phyloP scores from a whole-genome alignment of 1,284 basidiomycete genomes.

The Laetiporus sulphureus region DNA sequence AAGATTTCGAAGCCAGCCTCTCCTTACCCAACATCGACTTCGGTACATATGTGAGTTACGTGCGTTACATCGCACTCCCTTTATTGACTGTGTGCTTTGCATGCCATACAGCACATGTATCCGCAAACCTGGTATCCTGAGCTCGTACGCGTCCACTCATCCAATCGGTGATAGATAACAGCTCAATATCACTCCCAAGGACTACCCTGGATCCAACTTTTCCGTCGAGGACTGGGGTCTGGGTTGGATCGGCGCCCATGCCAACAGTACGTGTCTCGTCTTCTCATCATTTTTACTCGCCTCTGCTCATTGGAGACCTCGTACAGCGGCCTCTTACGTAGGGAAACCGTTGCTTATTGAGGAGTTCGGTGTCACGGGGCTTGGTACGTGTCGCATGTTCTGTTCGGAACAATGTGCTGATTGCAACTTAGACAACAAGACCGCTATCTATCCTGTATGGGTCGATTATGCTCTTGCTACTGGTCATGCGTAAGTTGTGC shows the following conservation, averaged over 20 bases:
- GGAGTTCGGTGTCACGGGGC: conserved; percentile 44
- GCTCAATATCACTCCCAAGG: too few species aligned
- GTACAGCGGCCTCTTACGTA: conserved; percentile 40
- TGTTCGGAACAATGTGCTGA: background rate
- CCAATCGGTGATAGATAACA: background rate
- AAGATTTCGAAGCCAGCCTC: conserved; percentile 47
- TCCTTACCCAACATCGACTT: conserved; percentile 49
- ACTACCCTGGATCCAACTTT: conserved; percentile 45
- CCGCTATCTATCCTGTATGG: conserved; percentile 44
- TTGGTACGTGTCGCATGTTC: conserved; percentile 24
- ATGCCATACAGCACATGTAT: conserved; percentile 39
- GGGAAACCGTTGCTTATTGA: conserved; percentile 49
- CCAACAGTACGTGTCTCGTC: conserved; percentile 27
- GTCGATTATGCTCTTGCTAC: conserved; percentile 41
- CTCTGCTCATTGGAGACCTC: background rate
- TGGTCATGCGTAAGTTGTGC: conserved; percentile 39
- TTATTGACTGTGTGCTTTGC: conserved; percentile 1
- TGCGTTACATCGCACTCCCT: background rate
- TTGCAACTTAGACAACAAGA: conserved; percentile 40
- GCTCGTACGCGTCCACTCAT: conserved; percentile 14
- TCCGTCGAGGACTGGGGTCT: conserved; percentile 43
- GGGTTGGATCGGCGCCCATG: conserved; percentile 46
- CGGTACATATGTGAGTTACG: conserved; percentile 39
- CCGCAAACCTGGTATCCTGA: conserved; percentile 38
- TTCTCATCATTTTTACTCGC: background rate